A percentile compares a stretch with the other conserved stretches of the same genome.
Conservation (phyloP, 257 asterid genomes). For the Thymus quinquecostatus region DNA sequence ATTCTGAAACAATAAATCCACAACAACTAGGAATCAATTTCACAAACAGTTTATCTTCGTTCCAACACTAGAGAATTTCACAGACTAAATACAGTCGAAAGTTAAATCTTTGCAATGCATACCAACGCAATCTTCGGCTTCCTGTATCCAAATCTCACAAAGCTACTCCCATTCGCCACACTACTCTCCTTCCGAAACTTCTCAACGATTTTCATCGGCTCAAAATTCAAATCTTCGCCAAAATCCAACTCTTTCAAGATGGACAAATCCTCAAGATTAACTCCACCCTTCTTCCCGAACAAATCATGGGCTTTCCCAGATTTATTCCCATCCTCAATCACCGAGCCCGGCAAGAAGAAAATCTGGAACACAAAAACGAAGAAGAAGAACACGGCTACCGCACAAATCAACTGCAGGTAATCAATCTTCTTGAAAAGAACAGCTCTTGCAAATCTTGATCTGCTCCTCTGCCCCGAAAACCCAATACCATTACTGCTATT, state of each 20-base stretch:
- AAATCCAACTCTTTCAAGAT: constrained; percentile 71
- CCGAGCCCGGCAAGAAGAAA: constrained; percentile 69
- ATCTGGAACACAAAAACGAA: constrained; percentile 74
- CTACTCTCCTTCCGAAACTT: constrained; percentile 56
- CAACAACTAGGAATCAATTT: not conserved
- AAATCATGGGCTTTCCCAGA: constrained; percentile 39
- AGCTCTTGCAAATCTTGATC: constrained; percentile 88
- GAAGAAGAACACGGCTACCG: constrained; percentile 65
- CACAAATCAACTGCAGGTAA: constrained; percentile 71
- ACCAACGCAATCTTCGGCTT: constrained; percentile 90
- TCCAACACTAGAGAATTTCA: constrained; percentile 1
- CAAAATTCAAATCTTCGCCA: constrained; percentile 76
- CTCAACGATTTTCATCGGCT: constrained; percentile 50
- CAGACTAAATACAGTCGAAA: constrained; percentile 6
- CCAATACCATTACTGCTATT: constrained; percentile 31
- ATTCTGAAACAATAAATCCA: constrained; percentile 1
- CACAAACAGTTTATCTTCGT: constrained; percentile 1
- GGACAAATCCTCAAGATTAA: constrained; percentile 44
- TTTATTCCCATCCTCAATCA: constrained; percentile 49
- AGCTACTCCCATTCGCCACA: constrained; percentile 44
- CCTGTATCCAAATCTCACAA: constrained; percentile 63
- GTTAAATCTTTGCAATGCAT: constrained; percentile 24
- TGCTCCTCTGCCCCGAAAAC: constrained; percentile 54
- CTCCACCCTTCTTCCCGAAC: constrained; percentile 35
- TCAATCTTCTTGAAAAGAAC: constrained; percentile 61